phyloP scores from a whole-genome alignment of 169 alveolate genomes.

The Amoebophrya sp. region DNA sequence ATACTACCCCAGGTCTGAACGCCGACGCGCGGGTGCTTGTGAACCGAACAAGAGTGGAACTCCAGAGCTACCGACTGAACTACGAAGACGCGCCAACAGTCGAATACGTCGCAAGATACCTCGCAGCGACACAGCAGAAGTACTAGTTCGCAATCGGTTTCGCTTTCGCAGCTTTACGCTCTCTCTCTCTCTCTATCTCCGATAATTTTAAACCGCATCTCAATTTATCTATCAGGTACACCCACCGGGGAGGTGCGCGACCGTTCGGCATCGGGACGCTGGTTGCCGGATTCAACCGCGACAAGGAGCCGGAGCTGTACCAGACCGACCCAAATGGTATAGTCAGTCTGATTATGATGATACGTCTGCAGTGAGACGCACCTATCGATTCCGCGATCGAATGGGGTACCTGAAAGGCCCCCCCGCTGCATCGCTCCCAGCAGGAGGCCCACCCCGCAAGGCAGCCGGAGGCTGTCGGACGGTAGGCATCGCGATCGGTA shows the following conservation, averaged over 20 bases:
- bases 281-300: conserved; percentile 77
- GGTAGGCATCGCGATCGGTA: too few species aligned
- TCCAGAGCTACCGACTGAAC: conserved; percentile 87
- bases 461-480: too few species aligned
- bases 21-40: conserved; percentile 97
- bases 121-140: neutral
- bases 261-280: conserved; percentile 88
- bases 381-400: too few species aligned
- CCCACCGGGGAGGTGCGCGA: conserved; percentile 93
- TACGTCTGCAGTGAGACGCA: too few species aligned
- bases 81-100: conserved; percentile 60
- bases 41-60: conserved; percentile 86
- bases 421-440: too few species aligned
- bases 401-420: too few species aligned
- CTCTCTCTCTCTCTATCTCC: too few species aligned
- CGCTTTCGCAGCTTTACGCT: too few species aligned
- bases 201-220: too few species aligned
- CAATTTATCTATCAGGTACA: conserved; percentile 43
- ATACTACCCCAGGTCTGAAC: conserved; percentile 67
- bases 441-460: too few species aligned
- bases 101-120: neutral
- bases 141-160: too few species aligned
- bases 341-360: too few species aligned
- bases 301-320: conserved; percentile 74
- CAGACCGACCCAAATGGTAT: conserved; percentile 94